Conservation (phyloP, 169 alveolate genomes). For the Eimeria praecox region DNA sequence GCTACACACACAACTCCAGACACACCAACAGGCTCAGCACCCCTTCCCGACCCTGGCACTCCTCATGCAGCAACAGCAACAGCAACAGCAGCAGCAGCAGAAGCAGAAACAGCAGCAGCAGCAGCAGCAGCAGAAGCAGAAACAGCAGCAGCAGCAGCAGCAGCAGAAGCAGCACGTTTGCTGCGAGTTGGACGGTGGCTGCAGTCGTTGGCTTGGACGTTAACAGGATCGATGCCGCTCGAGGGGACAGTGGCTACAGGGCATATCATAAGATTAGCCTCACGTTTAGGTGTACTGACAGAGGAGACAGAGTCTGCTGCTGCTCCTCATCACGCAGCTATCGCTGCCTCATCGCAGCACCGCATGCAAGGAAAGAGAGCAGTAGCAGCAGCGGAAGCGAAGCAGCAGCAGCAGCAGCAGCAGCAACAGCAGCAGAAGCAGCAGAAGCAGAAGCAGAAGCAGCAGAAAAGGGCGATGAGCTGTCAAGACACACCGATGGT, state of each 20-base stretch:
- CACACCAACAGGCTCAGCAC: too few relatives aligned
- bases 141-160: not conserved
- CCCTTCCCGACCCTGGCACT: too few relatives aligned
- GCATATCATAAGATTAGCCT: not conserved
- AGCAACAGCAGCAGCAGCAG: not conserved
- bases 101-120: not conserved
- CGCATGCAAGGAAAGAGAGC: not conserved
- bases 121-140: not conserved
- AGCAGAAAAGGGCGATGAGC: not conserved
- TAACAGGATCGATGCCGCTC: not conserved
- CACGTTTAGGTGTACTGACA: not conserved
- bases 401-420: not conserved
- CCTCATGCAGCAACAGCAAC: too few relatives aligned
- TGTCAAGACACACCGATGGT: not conserved
- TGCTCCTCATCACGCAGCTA: not conserved
- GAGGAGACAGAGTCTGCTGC: not conserved
- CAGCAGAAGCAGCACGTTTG: conserved; percentile 3
- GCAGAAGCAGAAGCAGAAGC: conserved; percentile 9
- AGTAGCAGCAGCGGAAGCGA: not conserved
- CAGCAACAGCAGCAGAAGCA: conserved; percentile 30
- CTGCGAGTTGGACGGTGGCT: not conserved
- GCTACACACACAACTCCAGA: too few relatives aligned
- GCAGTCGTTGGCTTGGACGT: not conserved
- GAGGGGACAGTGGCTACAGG: not conserved
- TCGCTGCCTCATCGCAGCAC: not conserved